Percentiles rank a stretch among this genome's conserved stretches.
Conservation (phyloP, 345 rosid species). For the Adansonia digitata region DNA sequence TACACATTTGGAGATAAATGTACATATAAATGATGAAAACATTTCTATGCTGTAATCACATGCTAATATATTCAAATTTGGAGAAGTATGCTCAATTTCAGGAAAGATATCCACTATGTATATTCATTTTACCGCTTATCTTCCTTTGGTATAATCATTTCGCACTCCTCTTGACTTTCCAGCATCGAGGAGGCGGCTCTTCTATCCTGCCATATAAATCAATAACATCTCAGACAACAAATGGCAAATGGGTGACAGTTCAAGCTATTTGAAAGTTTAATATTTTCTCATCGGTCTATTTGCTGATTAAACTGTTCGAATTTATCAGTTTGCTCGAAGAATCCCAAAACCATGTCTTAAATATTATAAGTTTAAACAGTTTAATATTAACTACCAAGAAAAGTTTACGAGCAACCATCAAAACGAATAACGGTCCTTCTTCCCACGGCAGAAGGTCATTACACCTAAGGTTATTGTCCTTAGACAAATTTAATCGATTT, state of each 20-base stretch:
- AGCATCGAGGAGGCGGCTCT: slow-evolving; percentile 38
- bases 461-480: neutral
- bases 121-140: slow-evolving; percentile 33
- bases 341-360: neutral
- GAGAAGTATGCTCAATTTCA: neutral
- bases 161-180: slow-evolving; percentile 31
- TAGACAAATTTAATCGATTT: neutral
- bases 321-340: neutral
- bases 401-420: neutral
- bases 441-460: neutral
- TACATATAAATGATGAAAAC: neutral
- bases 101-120: neutral
- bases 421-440: neutral
- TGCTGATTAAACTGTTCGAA: neutral
- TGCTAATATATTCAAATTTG: neutral
- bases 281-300: neutral
- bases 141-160: slow-evolving; percentile 21
- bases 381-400: neutral
- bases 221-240: slow-evolving; percentile 8
- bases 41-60: neutral
- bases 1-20: neutral
- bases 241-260: slow-evolving; percentile 8
- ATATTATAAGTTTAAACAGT: neutral
- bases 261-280: neutral
- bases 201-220: slow-evolving; percentile 45